A percentile compares a stretch with the other conserved stretches of the same genome.
These are phyloP conservation scores for Wickerhamomyces tratensis DNA, from an alignment of 805 yeast species.

Conservation along the genomic window DNA sequence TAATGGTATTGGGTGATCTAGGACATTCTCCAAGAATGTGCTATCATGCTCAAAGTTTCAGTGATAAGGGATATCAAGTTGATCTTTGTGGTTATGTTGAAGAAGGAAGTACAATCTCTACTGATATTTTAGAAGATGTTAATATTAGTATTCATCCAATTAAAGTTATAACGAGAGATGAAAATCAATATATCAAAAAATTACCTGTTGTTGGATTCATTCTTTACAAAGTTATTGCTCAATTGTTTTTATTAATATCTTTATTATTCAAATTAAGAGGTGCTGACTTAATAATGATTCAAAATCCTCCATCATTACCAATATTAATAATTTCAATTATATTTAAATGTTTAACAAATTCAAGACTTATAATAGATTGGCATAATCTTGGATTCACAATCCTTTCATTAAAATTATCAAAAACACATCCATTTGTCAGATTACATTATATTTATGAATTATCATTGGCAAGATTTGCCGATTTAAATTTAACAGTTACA, in stretches of 20 bases:
- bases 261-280: constrained; percentile 47
- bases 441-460: constrained; percentile 55
- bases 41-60: constrained; percentile 77
- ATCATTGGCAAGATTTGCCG: constrained; percentile 51
- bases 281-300: constrained; percentile 62
- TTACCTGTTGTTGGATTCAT: constrained; percentile 54
- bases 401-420: constrained; percentile 51
- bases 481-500: constrained; percentile 75
- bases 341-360: constrained; percentile 40
- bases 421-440: constrained; percentile 51
- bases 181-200: background rate
- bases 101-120: constrained; percentile 21
- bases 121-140: constrained; percentile 40
- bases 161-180: constrained; percentile 26
- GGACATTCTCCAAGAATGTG: constrained; percentile 95
- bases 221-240: constrained; percentile 45
- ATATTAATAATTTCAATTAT: constrained; percentile 53
- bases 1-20: constrained; percentile 84
- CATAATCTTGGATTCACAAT: constrained; percentile 89
- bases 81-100: constrained; percentile 79
- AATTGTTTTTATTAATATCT: constrained; percentile 35
- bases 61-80: constrained; percentile 60
- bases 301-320: constrained; percentile 93
- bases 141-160: constrained; percentile 44
- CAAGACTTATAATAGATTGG: constrained; percentile 84